Evolutionary conservation across 345 rosid species (phyloP).

Genomic region (Melaleuca alternifolia): DNA sequence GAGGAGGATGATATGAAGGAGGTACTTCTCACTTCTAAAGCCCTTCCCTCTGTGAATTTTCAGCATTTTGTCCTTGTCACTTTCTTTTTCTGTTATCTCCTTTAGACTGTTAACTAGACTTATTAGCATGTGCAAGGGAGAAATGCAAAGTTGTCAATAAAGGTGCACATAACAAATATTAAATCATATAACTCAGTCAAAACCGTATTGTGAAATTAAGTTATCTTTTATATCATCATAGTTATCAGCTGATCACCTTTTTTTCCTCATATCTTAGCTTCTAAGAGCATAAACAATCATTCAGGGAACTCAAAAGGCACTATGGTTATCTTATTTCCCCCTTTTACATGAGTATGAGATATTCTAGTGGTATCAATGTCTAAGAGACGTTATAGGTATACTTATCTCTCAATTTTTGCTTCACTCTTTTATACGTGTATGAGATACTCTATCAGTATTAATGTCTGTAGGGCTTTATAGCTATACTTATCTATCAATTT

Average conservation of each 20-base stretch:
- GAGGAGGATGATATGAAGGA: conserved; percentile 75
- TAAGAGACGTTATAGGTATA: neutral
- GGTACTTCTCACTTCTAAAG: conserved; percentile 16
- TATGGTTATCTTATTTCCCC: neutral
- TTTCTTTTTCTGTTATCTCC: neutral
- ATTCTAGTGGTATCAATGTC: neutral
- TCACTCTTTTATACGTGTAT: neutral
- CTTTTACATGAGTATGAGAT: neutral
- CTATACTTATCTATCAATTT: too few relatives aligned
- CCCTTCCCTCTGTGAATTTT: neutral
- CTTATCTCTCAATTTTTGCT: neutral
- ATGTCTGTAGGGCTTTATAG: too few relatives aligned
- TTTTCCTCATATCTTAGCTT: neutral
- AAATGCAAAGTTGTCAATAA: neutral
- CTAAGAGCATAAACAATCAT: neutral
- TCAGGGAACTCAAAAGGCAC: neutral
- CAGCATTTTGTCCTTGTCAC: neutral
- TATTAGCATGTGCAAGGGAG: neutral
- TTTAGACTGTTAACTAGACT: neutral
- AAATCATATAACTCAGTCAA: neutral
- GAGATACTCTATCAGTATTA: too few relatives aligned
- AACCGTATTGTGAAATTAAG: neutral
- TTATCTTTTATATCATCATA: neutral
- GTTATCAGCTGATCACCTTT: neutral
- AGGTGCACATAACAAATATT: neutral